These are phyloP conservation scores for Aspergillus amoenus DNA, from an alignment of 2,329 filamentous ascomycete genomes.

Conservation along the genomic window DNA sequence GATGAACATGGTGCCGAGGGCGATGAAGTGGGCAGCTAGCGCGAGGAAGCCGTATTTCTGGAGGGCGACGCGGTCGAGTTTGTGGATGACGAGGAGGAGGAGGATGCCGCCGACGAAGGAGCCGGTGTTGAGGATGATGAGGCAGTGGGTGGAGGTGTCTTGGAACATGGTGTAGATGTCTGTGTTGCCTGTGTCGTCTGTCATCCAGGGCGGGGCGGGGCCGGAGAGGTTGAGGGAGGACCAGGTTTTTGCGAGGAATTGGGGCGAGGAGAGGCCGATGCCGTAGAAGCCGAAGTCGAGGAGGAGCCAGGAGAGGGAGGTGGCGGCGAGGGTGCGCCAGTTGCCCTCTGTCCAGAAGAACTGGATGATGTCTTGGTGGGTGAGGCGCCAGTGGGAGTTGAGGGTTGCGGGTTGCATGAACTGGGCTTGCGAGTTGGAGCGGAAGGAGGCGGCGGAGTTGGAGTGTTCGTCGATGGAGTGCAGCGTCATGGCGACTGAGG, in stretches of 20 bases:
- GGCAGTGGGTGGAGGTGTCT: conserved; percentile 37
- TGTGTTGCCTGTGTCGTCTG: conserved; percentile 36
- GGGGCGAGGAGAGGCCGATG: conserved; percentile 49
- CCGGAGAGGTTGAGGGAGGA: conserved; percentile 30
- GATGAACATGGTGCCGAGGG: conserved; percentile 44
- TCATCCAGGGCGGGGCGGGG: conserved; percentile 37
- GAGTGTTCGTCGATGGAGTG: conserved; percentile 22
- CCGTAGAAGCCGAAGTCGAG: conserved; percentile 61
- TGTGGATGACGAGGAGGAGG: conserved; percentile 41
- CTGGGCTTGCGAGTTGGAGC: conserved; percentile 23
- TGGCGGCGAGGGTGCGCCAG: conserved; percentile 45
- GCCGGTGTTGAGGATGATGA: conserved; percentile 43
- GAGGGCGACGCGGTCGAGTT: conserved; percentile 42
- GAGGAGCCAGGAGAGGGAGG: conserved; percentile 54
- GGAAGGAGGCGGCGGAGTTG: conserved; percentile 6
- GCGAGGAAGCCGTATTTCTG: conserved; percentile 48
- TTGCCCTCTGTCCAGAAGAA: conserved; percentile 46
- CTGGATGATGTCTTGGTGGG: conserved; percentile 37
- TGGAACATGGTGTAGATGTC: conserved; percentile 44
- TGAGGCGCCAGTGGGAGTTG: conserved; percentile 43
- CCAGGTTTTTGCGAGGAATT: conserved; percentile 44
- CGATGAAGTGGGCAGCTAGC: conserved; percentile 44
- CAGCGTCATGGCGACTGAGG: conserved; percentile 25
- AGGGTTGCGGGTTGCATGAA: conserved; percentile 37
- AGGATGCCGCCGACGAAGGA: conserved; percentile 44